Evolutionary conservation across 2,329 filamentous ascomycete genomes (phyloP).

Genomic region (Hypomyces rosellus): DNA sequence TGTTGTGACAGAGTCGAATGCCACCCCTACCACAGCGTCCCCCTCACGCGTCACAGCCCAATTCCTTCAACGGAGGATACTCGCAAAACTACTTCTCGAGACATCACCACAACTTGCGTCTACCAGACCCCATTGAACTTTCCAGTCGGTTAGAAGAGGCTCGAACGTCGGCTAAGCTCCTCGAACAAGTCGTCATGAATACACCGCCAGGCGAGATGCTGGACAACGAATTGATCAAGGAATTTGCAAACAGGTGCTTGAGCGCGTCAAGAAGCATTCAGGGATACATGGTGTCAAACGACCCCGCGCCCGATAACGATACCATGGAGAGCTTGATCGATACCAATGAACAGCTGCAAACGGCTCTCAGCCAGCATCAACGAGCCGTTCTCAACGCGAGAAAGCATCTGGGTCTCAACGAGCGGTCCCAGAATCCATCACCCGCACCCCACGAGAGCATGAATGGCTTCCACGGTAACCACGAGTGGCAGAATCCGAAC

Average conservation of each 20-base stretch:
- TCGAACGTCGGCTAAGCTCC: slow-evolving; percentile 78
- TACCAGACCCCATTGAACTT: slow-evolving; percentile 70
- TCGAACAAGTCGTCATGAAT: slow-evolving; percentile 86
- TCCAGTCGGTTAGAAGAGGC: slow-evolving; percentile 83
- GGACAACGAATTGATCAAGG: slow-evolving; percentile 79
- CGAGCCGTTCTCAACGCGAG: slow-evolving; percentile 63
- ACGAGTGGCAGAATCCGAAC: slow-evolving; percentile 10
- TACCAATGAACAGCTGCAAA: slow-evolving; percentile 84
- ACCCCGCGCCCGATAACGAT: slow-evolving; percentile 81
- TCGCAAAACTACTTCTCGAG: slow-evolving; percentile 54
- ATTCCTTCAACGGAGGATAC: slow-evolving; percentile 25
- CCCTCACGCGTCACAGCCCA: slow-evolving; percentile 7
- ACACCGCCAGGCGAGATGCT: slow-evolving; percentile 72
- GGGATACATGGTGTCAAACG: slow-evolving; percentile 71
- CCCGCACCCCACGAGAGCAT: slow-evolving; percentile 19
- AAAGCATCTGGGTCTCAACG: slow-evolving; percentile 43
- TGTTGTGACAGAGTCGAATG: slow-evolving; percentile 14
- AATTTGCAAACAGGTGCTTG: slow-evolving; percentile 83
- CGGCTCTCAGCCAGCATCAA: slow-evolving; percentile 77
- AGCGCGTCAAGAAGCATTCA: slow-evolving; percentile 77
- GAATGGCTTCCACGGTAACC: slow-evolving; percentile 26
- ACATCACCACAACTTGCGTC: slow-evolving; percentile 39
- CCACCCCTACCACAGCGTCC: slow-evolving; percentile 16
- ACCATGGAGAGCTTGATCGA: slow-evolving; percentile 92
- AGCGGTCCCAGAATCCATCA: slow-evolving; percentile 22